A percentile compares a stretch with the other conserved stretches of the same genome.
These are phyloP conservation scores for Colletotrichum lini DNA, from an alignment of 2,329 filamentous ascomycete genomes.

Conservation along the genomic window DNA sequence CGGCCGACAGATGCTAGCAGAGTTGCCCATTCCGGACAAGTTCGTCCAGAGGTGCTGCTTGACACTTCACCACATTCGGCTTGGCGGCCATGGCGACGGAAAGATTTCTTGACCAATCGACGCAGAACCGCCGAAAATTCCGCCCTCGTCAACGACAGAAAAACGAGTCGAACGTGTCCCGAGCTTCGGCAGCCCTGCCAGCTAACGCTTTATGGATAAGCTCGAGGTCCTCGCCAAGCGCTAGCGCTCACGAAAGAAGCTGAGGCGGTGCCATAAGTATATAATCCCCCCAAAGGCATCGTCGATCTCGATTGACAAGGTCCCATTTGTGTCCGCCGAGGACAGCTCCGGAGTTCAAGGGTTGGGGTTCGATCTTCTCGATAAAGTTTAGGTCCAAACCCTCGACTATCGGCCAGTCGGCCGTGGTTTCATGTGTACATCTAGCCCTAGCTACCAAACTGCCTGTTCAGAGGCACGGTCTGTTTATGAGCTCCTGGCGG, in stretches of 20 bases:
- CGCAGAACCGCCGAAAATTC: background rate
- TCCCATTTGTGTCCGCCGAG: background rate
- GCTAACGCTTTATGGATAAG: slow-evolving; percentile 1
- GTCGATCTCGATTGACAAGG: background rate
- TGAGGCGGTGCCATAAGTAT: background rate
- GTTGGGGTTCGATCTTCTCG: background rate
- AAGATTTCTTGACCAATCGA: background rate
- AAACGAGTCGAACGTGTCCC: background rate
- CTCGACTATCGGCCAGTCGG: background rate
- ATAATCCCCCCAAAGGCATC: background rate
- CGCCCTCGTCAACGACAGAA: background rate
- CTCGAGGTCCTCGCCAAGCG: background rate
- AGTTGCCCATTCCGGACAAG: background rate
- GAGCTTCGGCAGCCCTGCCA: background rate
- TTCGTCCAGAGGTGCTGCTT: background rate
- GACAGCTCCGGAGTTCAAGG: background rate
- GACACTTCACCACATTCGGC: background rate
- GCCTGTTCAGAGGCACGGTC: background rate
- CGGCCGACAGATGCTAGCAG: background rate
- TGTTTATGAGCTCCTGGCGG: background rate
- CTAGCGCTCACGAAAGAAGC: background rate
- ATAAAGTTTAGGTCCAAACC: slow-evolving; percentile 2
- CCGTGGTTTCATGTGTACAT: background rate
- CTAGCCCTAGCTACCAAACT: background rate
- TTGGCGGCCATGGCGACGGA: background rate